Base-by-base conservation (phyloP, 2,329 filamentous ascomycete species). In the Trichophyton verrucosum region DNA sequence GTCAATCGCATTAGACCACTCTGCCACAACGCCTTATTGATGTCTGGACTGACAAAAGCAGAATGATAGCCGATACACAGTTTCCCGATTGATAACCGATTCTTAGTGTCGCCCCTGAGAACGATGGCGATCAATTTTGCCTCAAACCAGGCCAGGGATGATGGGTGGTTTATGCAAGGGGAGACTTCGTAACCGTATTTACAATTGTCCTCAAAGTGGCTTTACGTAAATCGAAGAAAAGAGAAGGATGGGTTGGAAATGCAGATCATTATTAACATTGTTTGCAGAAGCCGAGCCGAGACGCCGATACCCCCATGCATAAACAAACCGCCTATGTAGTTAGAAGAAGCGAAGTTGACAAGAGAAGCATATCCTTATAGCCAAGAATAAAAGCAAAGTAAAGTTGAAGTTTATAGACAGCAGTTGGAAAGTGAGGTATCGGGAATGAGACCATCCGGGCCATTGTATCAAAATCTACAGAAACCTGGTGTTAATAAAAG, bases 1-100 rank as follows among this genome's bases (percentile, higher is more conserved):
- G 57, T 59, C 57, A 59, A 40, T 36, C 57, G 57, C 57, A 47
- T 59, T 59, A 59, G 55, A 59, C 42, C 57, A 59, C 57, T 59
- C 57, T 47, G 57, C 57, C 57, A 59, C 40, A 59, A 51, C 57
- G 57, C 46, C 57, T 59, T 59, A 42, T 59, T 59, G 30, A 20
- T 55, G 27, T 30, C 8, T 24, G 46, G 6, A 0, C 1, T 24
- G 20, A 7, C 0, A 7, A n/a, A 15, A 5, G 4, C 15, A 2
- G 7, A 2, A 7, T 44, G 2, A 44, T 20, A 44, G 20, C 40
- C 3, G 5, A 5, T 2, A 3, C 3, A 8, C 3, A 4, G n/a
- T 2, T 44, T 7, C n/a, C 15, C 9, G 3, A 38, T 13, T 13
- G 11, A 38, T 38, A 38, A 11, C 9, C 8, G 11, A 13, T 1